Evolutionary conservation across 2,329 filamentous ascomycete genomes (phyloP).

Genomic region (Penicillium sp.): DNA sequence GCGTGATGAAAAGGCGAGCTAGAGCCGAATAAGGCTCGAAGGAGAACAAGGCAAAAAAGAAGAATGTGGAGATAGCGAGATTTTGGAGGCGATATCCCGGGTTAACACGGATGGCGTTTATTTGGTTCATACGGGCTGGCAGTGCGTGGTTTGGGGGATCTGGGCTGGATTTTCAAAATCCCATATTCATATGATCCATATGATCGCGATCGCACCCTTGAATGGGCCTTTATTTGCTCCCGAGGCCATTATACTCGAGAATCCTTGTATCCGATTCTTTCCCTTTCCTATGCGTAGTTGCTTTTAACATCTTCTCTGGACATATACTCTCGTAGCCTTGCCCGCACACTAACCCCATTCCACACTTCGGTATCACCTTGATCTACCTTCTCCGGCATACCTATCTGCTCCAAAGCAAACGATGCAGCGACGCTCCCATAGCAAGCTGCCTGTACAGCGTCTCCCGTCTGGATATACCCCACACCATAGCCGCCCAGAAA

Average conservation of each 20-base stretch:
- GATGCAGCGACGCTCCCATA: slow-evolving; percentile 36
- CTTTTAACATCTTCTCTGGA: background rate
- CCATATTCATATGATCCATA: background rate
- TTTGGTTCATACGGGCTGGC: background rate
- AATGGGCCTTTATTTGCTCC: background rate
- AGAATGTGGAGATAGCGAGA: background rate
- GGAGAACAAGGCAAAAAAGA: background rate
- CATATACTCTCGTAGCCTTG: slow-evolving; percentile 21
- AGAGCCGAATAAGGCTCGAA: background rate
- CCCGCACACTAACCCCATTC: slow-evolving; percentile 14
- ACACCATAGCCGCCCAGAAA: slow-evolving; percentile 36
- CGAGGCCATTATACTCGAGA: too few relatives aligned
- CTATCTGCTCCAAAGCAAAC: slow-evolving; percentile 34
- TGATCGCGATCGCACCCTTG: background rate
- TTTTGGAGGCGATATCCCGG: background rate
- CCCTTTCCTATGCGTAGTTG: background rate
- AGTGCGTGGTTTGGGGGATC: background rate
- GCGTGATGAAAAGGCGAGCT: slow-evolving; percentile 18
- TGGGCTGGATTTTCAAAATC: background rate
- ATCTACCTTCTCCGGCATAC: slow-evolving; percentile 19
- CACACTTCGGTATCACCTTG: slow-evolving; percentile 15
- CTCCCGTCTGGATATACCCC: slow-evolving; percentile 21
- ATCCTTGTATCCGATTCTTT: background rate
- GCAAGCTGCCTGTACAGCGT: slow-evolving; percentile 27
- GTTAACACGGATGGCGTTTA: background rate